Evolutionary conservation across 352 stramenopile species (phyloP), one percentile per base, ranked within the genome.

Genomic region (Phytophthora niederhauseri): DNA sequence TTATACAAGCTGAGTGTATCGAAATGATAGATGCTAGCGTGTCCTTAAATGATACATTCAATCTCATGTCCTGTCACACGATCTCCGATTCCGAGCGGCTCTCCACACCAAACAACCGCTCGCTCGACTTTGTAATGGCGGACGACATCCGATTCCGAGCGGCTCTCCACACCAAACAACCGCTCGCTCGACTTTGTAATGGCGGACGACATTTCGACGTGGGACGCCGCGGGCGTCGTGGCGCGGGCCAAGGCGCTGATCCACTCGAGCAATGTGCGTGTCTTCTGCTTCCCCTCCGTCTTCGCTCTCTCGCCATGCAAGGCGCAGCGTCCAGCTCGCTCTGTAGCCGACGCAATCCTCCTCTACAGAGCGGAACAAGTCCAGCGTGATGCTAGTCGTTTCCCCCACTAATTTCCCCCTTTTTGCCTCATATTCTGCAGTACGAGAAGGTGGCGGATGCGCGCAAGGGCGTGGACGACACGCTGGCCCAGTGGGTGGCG

Each of bases 201-300:
- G 68, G 48, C 69, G 46, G 77, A 82, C 36, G 64, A 72, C 22
- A 67, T 77, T 31, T 49, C 57, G 46, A 65, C 67, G n/a, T 93
- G 85, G 85, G 69, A 85, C 48, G 68, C 86, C 4, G 54, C 78
- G 12, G 61, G 54, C 24, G 77, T 91, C 70, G 79, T 94, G 61
- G 78, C 81, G 52, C 68, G 62, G 7, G 86, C 84, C 38, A 92
- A 90, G 59, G 81, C 85, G 60, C 70, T 91, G 26, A 94, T 94
- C 61, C 81, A 88, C 66, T 59, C 74, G 15, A 92, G 81, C 76
- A 94, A 94, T 71, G 86, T 94, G 76, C 72, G 86, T 87, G n/a
- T 31, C 20, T 2, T 64, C 38, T 24, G 31, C 15, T 30, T 52
- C 36, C 34, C 51, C 61, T 57, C n/a, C 43, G 0, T 64, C 17